Base-by-base conservation (phyloP, 805 yeast species). In the Candida sphagnicola region DNA sequence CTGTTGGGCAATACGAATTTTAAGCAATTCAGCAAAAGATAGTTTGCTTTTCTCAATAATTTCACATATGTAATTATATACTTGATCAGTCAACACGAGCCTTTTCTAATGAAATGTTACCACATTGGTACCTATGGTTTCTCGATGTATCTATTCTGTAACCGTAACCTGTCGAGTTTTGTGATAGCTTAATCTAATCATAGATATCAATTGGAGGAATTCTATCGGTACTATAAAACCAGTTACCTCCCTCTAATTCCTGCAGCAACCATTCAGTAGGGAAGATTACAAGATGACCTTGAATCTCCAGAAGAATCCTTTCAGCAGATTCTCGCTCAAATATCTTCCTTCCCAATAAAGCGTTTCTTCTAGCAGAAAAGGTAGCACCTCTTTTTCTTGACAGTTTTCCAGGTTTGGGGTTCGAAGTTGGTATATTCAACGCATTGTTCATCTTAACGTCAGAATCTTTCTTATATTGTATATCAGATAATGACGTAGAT, bases 181-280 rank as follows among this genome's bases (percentile, higher is more conserved):
- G 25, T 11, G 11, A 21, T 11, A 8, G 25, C 12, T 17, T 16
- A 29, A 10, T 15, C 35, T 51, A 88, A 52, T 89, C 91, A 58
- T 85, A 93, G 38, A 93, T 91, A 56, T 93, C 98, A 40, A 93
- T 79, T 1, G 99, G 99, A 4, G 98, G 96, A 18, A 93, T 68
- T 53, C 95, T 79, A 56, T 93, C 99, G 35, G 95, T 82, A 51
- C 83, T 87, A 67, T 87, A 90, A 58, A 89, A 90, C 98, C 98
- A 91, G 55, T 95, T 93, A 8, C 87, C 91, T 5, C 86, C 78
- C 41, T 90, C 96, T 21, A 89, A 77, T 61, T 93, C 99, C 42
- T 80, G 75, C 50, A 76, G 68, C 31, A 93, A 71, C 99, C 99
- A 93, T 44, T 88, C 88, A 0, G 85, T 73, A 0, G 99, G 98